phyloP scores from a whole-genome alignment of 257 asterid genomes.

The Fraxinus pennsylvanica region DNA sequence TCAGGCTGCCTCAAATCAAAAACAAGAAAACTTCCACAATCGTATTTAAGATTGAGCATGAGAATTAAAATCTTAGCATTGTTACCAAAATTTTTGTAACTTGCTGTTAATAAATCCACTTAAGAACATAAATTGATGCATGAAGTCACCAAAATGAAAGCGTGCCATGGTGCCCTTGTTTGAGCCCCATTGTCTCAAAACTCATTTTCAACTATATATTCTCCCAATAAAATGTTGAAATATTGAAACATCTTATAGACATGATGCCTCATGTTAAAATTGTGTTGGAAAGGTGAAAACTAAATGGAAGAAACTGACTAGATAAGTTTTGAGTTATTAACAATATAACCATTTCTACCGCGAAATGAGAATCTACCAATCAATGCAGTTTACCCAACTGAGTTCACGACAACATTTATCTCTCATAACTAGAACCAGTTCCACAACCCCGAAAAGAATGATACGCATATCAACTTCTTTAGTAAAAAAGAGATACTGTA shows the following conservation, averaged over 20 bases:
- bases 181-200: too few species aligned
- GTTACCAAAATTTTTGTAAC: too few species aligned
- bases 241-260: background rate
- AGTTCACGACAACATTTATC: background rate
- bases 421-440: background rate
- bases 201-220: too few species aligned
- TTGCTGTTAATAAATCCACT: too few species aligned
- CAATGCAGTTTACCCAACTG: background rate
- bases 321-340: background rate
- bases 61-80: background rate
- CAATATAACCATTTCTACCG: background rate
- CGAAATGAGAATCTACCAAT: background rate
- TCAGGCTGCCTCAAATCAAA: constrained; percentile 5
- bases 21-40: constrained; percentile 3
- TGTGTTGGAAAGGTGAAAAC: background rate
- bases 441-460: background rate
- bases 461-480: background rate
- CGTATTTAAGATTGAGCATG: background rate
- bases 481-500: background rate
- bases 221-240: background rate
- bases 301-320: background rate
- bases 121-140: too few species aligned
- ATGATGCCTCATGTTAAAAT: background rate
- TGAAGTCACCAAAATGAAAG: too few species aligned
- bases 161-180: too few species aligned